phyloP scores from a whole-genome alignment of 106 monocot species.

The Dioscorea alata region DNA sequence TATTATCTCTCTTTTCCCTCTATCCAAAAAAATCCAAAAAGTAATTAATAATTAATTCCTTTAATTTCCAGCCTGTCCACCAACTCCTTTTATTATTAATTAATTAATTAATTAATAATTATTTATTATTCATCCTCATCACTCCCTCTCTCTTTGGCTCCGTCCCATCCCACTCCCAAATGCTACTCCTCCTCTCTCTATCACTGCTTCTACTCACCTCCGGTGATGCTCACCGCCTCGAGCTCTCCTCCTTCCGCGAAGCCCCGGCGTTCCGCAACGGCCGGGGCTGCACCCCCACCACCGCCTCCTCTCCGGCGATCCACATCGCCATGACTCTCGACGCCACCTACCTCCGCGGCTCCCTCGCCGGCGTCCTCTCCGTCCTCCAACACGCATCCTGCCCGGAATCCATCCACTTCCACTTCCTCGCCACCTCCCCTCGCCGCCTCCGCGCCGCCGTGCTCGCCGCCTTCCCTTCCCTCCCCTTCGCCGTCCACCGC shows the following conservation, averaged over 20 bases:
- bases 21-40: no score
- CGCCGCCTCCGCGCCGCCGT: constrained; percentile 11
- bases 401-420: constrained; percentile 1
- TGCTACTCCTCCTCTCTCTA: no score
- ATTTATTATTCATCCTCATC: no score
- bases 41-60: no score
- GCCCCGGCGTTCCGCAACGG: constrained; percentile 66
- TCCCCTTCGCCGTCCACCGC: neutral
- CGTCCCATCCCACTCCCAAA: no score
- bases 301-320: constrained; percentile 16
- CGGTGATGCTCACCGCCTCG: no score
- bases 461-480: constrained; percentile 1
- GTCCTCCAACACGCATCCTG: constrained; percentile 8
- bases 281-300: constrained; percentile 20
- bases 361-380: constrained; percentile 6
- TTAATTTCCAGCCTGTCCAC: no score
- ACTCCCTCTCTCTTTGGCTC: no score
- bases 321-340: constrained; percentile 20
- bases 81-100: no score
- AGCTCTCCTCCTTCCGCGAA: constrained; percentile 39
- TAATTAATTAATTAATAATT: no score
- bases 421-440: neutral
- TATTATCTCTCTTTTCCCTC: no score
- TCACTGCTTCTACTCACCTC: no score
- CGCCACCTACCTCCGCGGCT: constrained; percentile 4